Conservation (phyloP, 768 basidiomycete species). For the Auricularia auricula-judae region DNA sequence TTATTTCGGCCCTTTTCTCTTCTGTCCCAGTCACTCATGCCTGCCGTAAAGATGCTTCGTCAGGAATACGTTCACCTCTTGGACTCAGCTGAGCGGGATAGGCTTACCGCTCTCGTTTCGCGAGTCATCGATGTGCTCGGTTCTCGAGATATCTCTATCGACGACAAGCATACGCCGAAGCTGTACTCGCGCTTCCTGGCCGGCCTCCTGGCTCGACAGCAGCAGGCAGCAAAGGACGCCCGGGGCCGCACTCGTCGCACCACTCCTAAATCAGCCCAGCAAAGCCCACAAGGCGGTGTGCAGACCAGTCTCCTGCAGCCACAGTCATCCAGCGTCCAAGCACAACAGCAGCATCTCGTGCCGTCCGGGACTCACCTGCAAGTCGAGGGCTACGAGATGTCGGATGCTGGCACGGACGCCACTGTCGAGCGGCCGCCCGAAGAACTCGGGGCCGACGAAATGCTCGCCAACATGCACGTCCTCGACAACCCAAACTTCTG, state of each 20-base stretch:
- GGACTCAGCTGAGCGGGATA: conserved; percentile 6
- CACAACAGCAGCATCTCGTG: not conserved
- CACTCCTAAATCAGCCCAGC: not conserved
- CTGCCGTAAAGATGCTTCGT: conserved; percentile 7
- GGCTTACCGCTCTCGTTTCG: conserved; percentile 8
- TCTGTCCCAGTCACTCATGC: not conserved
- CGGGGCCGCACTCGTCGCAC: not conserved
- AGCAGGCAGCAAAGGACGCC: not conserved
- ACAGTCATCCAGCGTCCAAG: not conserved
- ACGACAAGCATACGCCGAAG: conserved; percentile 11
- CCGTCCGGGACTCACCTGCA: not conserved
- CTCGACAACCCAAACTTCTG: conserved; percentile 65
- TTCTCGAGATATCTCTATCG: conserved; percentile 9
- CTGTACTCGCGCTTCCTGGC: conserved; percentile 16
- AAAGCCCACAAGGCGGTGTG: not conserved
- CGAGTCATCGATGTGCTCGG: conserved; percentile 10
- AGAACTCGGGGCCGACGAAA: conserved; percentile 31
- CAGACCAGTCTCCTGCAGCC: not conserved
- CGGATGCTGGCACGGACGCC: not conserved
- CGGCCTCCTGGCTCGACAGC: conserved; percentile 11
- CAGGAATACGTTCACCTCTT: conserved; percentile 7
- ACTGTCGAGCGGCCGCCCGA: conserved; percentile 1
- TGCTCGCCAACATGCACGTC: conserved; percentile 62
- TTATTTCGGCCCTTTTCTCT: not conserved
- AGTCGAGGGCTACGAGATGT: not conserved